Evolutionary conservation across 805 yeast genomes (phyloP), one percentile per base, ranked within the genome.

Genomic region (Zygosaccharomyces lentus): DNA sequence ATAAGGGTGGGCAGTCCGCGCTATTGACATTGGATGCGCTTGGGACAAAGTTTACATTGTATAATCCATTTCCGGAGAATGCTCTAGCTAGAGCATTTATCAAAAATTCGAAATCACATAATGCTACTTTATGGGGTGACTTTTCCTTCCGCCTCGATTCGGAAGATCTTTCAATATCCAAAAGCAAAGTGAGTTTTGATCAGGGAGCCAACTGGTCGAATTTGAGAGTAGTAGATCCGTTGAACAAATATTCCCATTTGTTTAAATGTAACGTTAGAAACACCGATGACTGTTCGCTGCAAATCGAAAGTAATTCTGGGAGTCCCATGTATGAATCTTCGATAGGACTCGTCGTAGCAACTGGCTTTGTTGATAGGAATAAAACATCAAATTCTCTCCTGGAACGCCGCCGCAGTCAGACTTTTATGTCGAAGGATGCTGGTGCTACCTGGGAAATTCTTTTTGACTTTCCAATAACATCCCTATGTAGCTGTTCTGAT

Each of bases 351-450:
- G 35, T 70, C 31, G 41, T 56, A 32, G 10, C 47, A 7, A 12
- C 49, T 2, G 63, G 64, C 19, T 24, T 37, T 7, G 58, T 57
- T 0, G 27, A 9, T 25, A 25, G 27, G 9, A 25, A 25, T 25
- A 25, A 25, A 25, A 25, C 27, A 25, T 25, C 27, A 25, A 9
- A 9, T 25, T 25, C 9, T 9, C 9, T 25, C 27, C 9, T 7
- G 27, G 27, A 25, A 25, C 27, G 27, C 27, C 27, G 27, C 27
- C 27, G 27, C 27, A 38, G 52, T 8, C 58, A 53, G 41, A 79
- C 91, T 1, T 87, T 70, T 59, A 59, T 86, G 5, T 83, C 95
- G 0, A 68, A 82, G 46, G 88, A 87, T 67, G 89, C 87, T 24
- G 96, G 96, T 23, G 57, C 71, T n/a, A 68, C 83, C 0, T 87